Evolutionary conservation across 805 yeast species (phyloP).

Genomic region (Candida dendrica): DNA sequence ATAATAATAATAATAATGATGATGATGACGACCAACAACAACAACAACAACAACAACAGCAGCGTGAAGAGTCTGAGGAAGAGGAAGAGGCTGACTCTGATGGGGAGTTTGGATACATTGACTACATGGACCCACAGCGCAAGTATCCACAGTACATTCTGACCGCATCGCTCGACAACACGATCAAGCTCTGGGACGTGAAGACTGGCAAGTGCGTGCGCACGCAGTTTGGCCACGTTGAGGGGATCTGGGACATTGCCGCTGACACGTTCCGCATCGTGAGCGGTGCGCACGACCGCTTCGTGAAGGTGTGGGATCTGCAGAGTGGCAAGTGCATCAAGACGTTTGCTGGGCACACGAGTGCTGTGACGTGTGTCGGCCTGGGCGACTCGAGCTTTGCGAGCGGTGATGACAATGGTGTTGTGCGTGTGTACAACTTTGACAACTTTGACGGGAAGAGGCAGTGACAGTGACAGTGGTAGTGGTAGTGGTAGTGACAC

Average conservation of each 20-base stretch:
- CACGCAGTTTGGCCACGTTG: constrained; percentile 96
- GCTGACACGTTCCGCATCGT: constrained; percentile 94
- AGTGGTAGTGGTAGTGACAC: background rate
- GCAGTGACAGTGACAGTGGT: too few relatives aligned
- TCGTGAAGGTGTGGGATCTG: constrained; percentile 90
- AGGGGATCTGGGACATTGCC: constrained; percentile 96
- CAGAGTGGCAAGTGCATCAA: constrained; percentile 93
- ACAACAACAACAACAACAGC: constrained; percentile 9
- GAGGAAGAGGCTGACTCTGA: constrained; percentile 11
- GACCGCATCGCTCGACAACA: constrained; percentile 86
- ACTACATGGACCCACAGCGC: constrained; percentile 19
- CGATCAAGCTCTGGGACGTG: constrained; percentile 90
- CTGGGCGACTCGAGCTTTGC: constrained; percentile 85
- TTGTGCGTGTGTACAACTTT: constrained; percentile 77
- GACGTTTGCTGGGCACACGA: constrained; percentile 70
- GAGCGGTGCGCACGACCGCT: constrained; percentile 89
- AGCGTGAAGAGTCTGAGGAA: constrained; percentile 6
- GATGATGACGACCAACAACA: constrained; percentile 3
- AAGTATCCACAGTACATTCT: constrained; percentile 74
- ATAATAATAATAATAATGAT: constrained; percentile 8
- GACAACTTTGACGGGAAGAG: constrained; percentile 30
- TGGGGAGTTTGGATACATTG: constrained; percentile 20
- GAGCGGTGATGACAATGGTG: constrained; percentile 85
- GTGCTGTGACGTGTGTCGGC: constrained; percentile 67
- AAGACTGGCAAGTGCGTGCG: constrained; percentile 80